phyloP scores from a whole-genome alignment of 1,284 basidiomycete genomes.

The Trichosporon sp. region DNA sequence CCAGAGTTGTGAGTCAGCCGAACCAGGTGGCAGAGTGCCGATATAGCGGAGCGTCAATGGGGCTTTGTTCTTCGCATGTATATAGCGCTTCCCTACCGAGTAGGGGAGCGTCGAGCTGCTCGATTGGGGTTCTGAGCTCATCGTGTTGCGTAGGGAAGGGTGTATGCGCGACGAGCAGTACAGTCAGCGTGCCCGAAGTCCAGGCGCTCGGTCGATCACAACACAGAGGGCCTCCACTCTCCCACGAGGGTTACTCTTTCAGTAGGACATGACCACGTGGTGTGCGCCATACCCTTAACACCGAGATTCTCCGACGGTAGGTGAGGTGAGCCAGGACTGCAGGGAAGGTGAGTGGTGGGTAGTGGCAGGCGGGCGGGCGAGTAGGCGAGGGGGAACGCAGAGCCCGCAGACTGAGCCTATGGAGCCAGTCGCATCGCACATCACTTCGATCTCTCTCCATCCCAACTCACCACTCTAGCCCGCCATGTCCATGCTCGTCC shows the following conservation, averaged over 20 bases:
- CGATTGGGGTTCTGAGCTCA: neutral
- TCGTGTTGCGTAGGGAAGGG: neutral
- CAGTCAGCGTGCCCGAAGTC: neutral
- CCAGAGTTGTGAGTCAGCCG: conserved; percentile 61
- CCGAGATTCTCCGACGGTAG: conserved; percentile 18
- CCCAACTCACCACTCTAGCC: conserved; percentile 14
- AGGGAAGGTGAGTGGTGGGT: neutral
- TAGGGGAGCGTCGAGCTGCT: conserved; percentile 13
- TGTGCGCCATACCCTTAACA: neutral
- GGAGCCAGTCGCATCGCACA: conserved; percentile 1
- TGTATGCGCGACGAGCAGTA: neutral
- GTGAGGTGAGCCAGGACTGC: neutral
- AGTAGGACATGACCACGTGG: neutral
- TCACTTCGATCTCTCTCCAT: conserved; percentile 16
- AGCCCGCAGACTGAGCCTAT: neutral
- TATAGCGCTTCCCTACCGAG: conserved; percentile 40
- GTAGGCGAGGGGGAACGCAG: neutral
- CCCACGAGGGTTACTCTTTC: neutral
- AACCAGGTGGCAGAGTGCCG: conserved; percentile 39
- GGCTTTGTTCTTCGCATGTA: conserved; percentile 42
- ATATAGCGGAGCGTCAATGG: conserved; percentile 51
- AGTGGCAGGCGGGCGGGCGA: conserved; percentile 10
- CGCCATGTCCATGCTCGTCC: conserved; percentile 32
- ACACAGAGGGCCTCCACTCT: neutral
- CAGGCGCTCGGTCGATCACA: conserved; percentile 3